Evolutionary conservation across 176 grass and related monocot species (phyloP), one percentile per base, ranked within the genome.

Genomic region (Areca catechu): DNA sequence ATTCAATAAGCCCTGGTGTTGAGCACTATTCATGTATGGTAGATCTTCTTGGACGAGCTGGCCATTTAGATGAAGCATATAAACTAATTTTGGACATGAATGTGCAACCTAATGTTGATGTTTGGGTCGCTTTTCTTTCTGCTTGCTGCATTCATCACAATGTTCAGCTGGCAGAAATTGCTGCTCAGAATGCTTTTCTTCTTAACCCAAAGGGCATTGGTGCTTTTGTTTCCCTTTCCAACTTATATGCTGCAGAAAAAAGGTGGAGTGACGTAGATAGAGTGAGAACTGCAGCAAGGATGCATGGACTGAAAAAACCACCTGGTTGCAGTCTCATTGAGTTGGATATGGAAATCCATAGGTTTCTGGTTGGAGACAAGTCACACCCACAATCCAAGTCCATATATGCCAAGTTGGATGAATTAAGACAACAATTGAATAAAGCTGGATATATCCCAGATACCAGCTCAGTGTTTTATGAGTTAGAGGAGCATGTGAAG

Each of bases 21-120:
- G 74, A 69, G 71, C 79, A 83, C 68, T 70, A 55, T 63, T 5
- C 68, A 0, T 64, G 60, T 73, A 23, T 59, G 49, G 54, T 30
- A 49, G 67, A 54, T 1, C 7, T 47, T 78, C 28, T 19, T 65
- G 68, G 28, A 34, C 37, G 52, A 56, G 60, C 57, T 55, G 27
- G 19, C 19, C 50, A 67, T 48, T 49, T 70, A 52, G 52, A 37
- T 54, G 54, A 22, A 69, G 49, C 6, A 1, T 14, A 22, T 28
- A 50, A 25, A 66, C 70, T 19, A 63, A 80, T 74, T 51, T 62
- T 53, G 7, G 49, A 43, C 27, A 54, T 72, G 70, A 24, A 72
- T 52, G 58, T 60, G 19, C 17, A 18, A 47, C 48, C 50, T 25
- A 54, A 53, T 18, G 23, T 50, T 54, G 70, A 72, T 62, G 58